Conservation (phyloP, 371 early-diverging fungal genomes). For the Circinella minor region DNA sequence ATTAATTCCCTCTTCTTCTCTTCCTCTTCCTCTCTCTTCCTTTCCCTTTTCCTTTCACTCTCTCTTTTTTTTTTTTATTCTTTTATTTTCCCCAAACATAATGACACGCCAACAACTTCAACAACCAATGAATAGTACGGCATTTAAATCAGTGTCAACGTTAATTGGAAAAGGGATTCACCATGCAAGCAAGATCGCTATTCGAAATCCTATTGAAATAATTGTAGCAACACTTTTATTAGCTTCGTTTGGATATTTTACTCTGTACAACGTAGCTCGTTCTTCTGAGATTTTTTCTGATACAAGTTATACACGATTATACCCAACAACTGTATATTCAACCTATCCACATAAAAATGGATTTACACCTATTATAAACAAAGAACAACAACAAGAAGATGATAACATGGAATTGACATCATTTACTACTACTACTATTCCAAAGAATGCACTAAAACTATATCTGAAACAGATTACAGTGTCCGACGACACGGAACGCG, state of each 20-base stretch:
- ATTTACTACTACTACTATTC: background rate
- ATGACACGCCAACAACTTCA: background rate
- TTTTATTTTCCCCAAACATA: no score
- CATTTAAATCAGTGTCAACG: conserved; percentile 13
- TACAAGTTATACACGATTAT: conserved; percentile 49
- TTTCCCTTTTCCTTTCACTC: background rate
- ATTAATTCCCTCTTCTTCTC: no score
- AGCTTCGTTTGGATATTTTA: conserved; percentile 79
- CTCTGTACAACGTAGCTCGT: conserved; percentile 73
- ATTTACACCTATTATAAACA: background rate
- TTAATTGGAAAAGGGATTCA: conserved; percentile 33
- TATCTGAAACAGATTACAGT: conserved; percentile 61
- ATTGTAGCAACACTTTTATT: conserved; percentile 75
- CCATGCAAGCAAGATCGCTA: conserved; percentile 31
- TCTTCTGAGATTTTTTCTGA: conserved; percentile 74
- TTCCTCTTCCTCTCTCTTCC: no score
- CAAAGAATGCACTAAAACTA: conserved; percentile 56
- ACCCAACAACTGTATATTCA: conserved; percentile 60
- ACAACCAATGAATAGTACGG: background rate
- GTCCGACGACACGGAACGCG: conserved; percentile 27
- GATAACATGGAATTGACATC: no score
- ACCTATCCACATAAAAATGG: background rate
- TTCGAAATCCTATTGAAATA: conserved; percentile 81
- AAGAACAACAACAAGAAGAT: background rate
- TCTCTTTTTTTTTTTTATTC: background rate